phyloP scores from a whole-genome alignment of 352 stramenopile genomes.

The Phytopythium vexans region DNA sequence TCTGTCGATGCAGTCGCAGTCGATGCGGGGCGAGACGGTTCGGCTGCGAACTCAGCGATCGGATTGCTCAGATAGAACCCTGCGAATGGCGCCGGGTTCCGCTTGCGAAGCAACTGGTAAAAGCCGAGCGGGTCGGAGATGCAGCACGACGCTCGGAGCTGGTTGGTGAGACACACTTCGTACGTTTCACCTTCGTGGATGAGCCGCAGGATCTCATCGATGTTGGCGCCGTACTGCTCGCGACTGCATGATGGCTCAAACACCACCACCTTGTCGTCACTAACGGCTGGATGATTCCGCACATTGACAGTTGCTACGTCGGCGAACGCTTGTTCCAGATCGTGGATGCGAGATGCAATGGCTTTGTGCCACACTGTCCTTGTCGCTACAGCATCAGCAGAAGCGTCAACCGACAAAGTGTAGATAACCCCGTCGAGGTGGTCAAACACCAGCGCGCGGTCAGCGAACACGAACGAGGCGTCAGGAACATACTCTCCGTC shows the following conservation, averaged over 20 bases:
- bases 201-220: slow-evolving; percentile 84
- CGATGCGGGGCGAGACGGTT: no score
- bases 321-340: slow-evolving; percentile 12
- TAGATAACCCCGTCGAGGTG: slow-evolving; percentile 77
- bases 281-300: background rate
- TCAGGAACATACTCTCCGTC: slow-evolving; percentile 60
- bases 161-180: slow-evolving; percentile 96
- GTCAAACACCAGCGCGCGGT: slow-evolving; percentile 89
- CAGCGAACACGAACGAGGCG: slow-evolving; percentile 89
- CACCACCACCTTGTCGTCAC: slow-evolving; percentile 26
- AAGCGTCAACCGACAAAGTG: slow-evolving; percentile 52
- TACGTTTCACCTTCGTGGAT: slow-evolving; percentile 94
- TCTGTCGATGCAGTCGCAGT: no score
- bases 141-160: slow-evolving; percentile 62
- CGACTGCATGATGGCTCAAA: slow-evolving; percentile 62
- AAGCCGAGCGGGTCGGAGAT: slow-evolving; percentile 63
- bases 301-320: background rate
- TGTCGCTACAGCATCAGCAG: slow-evolving; percentile 1
- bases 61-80: slow-evolving; percentile 88
- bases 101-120: slow-evolving; percentile 87
- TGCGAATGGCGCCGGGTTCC: slow-evolving; percentile 95
- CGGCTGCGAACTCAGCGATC: slow-evolving; percentile 20
- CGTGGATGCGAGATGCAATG: slow-evolving; percentile 14
- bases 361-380: slow-evolving; percentile 19
- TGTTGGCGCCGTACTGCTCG: slow-evolving; percentile 83